Conservation (phyloP, 2,329 filamentous ascomycete species). For the Arthrinium puccinioides region DNA sequence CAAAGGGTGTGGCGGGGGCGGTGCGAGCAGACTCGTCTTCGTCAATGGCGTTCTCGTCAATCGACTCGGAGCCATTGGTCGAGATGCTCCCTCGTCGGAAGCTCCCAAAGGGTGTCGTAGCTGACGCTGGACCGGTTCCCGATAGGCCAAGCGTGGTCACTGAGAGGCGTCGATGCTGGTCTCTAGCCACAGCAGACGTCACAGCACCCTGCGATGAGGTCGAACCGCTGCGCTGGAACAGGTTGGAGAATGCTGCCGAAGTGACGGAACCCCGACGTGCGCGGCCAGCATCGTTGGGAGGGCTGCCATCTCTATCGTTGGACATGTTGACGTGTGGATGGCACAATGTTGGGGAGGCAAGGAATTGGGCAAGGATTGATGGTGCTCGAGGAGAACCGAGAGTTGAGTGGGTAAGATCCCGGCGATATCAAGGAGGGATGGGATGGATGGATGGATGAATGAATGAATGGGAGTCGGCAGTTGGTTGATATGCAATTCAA, state of each 20-base stretch:
- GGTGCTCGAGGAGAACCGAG: no score
- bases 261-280: constrained; percentile 50
- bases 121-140: constrained; percentile 56
- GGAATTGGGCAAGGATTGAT: no score
- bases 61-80: constrained; percentile 54
- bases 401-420: not conserved
- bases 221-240: constrained; percentile 52
- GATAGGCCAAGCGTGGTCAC: constrained; percentile 69
- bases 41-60: constrained; percentile 68
- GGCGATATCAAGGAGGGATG: not conserved
- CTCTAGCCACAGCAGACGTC: constrained; percentile 18
- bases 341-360: no score
- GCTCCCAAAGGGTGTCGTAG: constrained; percentile 37
- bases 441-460: not conserved
- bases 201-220: constrained; percentile 25
- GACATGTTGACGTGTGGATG: constrained; percentile 17
- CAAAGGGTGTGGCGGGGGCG: constrained; percentile 66
- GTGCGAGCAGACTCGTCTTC: constrained; percentile 57
- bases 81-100: constrained; percentile 62
- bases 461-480: not conserved
- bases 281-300: constrained; percentile 15
- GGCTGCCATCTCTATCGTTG: constrained; percentile 18
- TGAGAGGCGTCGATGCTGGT: constrained; percentile 62
- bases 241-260: constrained; percentile 47
- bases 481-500: not conserved